Evolutionary conservation across 805 yeast genomes (phyloP).

Genomic region (Yarrowia deformans): DNA sequence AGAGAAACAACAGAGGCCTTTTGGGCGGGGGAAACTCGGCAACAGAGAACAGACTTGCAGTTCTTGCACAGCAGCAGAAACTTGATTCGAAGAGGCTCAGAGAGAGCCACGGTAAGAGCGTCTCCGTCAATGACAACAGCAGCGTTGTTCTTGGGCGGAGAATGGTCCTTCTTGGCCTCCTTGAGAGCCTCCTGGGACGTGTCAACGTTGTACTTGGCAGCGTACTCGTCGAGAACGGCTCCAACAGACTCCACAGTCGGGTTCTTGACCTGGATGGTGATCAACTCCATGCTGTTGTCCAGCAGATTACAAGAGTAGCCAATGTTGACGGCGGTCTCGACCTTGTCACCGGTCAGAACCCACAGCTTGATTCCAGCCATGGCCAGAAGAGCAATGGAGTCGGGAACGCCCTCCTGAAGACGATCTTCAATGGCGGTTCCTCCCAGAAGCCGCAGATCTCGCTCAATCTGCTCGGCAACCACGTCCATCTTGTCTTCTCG

Average conservation of each 20-base stretch:
- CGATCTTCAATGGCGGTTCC: slow-evolving; percentile 87
- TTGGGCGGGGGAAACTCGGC: slow-evolving; percentile 87
- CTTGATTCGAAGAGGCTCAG: slow-evolving; percentile 57
- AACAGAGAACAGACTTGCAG: slow-evolving; percentile 78
- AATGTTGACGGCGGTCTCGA: slow-evolving; percentile 85
- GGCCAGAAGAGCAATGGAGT: slow-evolving; percentile 69
- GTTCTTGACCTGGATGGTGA: slow-evolving; percentile 57
- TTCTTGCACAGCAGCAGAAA: slow-evolving; percentile 76
- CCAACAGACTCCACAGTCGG: slow-evolving; percentile 45
- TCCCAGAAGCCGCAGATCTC: slow-evolving; percentile 66
- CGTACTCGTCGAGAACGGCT: slow-evolving; percentile 56
- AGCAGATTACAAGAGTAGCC: slow-evolving; percentile 82
- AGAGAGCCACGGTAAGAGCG: slow-evolving; percentile 62
- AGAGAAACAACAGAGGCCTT: slow-evolving; percentile 76
- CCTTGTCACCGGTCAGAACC: slow-evolving; percentile 86
- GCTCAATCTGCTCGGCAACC: slow-evolving; percentile 70
- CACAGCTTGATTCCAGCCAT: slow-evolving; percentile 82
- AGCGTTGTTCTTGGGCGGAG: slow-evolving; percentile 63
- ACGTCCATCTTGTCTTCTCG: slow-evolving; percentile 68
- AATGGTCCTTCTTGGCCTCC: slow-evolving; percentile 65
- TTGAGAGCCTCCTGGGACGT: slow-evolving; percentile 55
- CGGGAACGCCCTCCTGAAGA: slow-evolving; percentile 83
- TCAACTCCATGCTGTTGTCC: slow-evolving; percentile 71
- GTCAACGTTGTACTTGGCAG: slow-evolving; percentile 60
- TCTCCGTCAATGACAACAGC: slow-evolving; percentile 81